Evolutionary conservation across 257 asterid species (phyloP).

Genomic region (Buddleja alternifolia): DNA sequence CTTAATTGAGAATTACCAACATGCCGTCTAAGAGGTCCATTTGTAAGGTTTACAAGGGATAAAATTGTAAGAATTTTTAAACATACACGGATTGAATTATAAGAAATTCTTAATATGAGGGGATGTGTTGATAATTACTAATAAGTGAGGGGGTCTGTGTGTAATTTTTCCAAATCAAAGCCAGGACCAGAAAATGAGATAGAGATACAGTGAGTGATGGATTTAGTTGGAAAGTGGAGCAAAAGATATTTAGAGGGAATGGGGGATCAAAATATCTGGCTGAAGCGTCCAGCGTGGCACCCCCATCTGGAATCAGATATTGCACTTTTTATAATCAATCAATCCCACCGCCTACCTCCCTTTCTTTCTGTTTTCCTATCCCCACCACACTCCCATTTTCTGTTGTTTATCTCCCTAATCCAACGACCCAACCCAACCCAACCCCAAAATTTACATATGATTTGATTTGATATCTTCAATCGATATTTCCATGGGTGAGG

Average conservation of each 20-base stretch:
- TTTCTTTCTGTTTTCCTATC: constrained; percentile 25
- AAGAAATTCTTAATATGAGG: too few species aligned
- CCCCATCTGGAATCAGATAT: constrained; percentile 41
- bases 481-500: constrained; percentile 55
- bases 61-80: too few species aligned
- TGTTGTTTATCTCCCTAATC: background rate
- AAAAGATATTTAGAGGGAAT: constrained; percentile 43
- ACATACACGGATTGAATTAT: too few species aligned
- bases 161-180: too few species aligned
- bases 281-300: constrained; percentile 62
- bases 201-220: too few species aligned
- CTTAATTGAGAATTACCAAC: too few species aligned
- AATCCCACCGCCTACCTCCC: constrained; percentile 38
- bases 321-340: constrained; percentile 56
- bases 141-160: too few species aligned
- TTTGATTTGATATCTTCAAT: background rate
- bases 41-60: too few species aligned
- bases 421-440: background rate
- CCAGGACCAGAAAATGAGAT: too few species aligned
- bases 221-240: too few species aligned
- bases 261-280: constrained; percentile 55
- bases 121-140: too few species aligned
- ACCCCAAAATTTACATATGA: background rate
- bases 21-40: too few species aligned
- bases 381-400: background rate